A percentile compares a stretch with the other conserved stretches of the same genome.
These are phyloP conservation scores for Suhomyces vadensis DNA, from an alignment of 805 yeast genomes.

Conservation along the genomic window DNA sequence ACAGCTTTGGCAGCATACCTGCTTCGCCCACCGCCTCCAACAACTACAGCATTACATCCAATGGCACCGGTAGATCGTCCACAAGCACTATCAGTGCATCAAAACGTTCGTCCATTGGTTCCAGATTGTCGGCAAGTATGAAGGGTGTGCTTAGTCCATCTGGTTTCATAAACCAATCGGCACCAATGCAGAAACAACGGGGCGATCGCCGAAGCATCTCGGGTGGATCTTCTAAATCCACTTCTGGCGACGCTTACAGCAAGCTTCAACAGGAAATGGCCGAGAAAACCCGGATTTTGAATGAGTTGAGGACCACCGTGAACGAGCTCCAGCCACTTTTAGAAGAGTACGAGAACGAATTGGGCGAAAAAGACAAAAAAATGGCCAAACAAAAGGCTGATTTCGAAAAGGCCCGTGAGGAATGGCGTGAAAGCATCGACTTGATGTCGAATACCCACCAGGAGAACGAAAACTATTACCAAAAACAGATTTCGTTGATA, in stretches of 20 bases:
- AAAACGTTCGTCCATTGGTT: slow-evolving; percentile 7
- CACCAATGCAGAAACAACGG: slow-evolving; percentile 6
- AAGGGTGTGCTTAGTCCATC: slow-evolving; percentile 7
- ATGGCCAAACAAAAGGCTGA: slow-evolving; percentile 47
- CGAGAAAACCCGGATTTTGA: slow-evolving; percentile 46
- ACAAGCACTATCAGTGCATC: not conserved
- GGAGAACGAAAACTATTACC: slow-evolving; percentile 53
- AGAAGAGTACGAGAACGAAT: slow-evolving; percentile 46
- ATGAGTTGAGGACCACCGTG: slow-evolving; percentile 50
- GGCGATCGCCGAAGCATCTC: slow-evolving; percentile 3
- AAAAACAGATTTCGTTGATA: slow-evolving; percentile 44
- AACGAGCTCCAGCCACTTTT: slow-evolving; percentile 49
- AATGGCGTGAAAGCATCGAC: slow-evolving; percentile 59
- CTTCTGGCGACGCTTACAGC: slow-evolving; percentile 20
- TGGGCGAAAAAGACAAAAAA: slow-evolving; percentile 47
- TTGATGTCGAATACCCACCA: slow-evolving; percentile 54
- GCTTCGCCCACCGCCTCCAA: not conserved
- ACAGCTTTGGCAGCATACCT: slow-evolving; percentile 3
- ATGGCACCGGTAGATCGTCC: not conserved
- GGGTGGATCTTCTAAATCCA: not conserved
- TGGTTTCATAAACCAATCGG: slow-evolving; percentile 4
- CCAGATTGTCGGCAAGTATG: slow-evolving; percentile 7
- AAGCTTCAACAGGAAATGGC: slow-evolving; percentile 28
- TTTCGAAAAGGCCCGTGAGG: slow-evolving; percentile 56
- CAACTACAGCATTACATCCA: not conserved